Conservation (phyloP, 2,329 filamentous ascomycete genomes). For the Stachybotrys echinatus region DNA sequence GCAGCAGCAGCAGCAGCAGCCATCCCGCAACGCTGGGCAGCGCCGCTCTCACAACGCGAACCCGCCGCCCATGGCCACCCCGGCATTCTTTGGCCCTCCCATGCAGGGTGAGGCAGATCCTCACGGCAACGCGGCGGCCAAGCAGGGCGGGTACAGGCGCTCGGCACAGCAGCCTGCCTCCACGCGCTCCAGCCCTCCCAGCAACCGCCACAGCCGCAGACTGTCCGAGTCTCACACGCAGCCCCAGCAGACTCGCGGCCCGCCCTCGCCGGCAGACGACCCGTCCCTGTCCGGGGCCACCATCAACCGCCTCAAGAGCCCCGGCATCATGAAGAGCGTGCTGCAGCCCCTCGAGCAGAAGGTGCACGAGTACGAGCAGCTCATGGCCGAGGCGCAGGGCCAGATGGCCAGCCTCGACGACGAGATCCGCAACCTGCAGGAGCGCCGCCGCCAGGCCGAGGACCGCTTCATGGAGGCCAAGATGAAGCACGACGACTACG, state of each 20-base stretch:
- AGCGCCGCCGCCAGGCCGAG: conserved; percentile 33
- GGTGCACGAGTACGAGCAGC: conserved; percentile 34
- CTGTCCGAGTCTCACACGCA: neutral
- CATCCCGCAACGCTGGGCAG: neutral
- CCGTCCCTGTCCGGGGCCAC: conserved; percentile 11
- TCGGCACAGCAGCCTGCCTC: neutral
- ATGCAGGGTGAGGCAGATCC: neutral
- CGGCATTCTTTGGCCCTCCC: neutral
- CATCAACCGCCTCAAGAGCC: conserved; percentile 38
- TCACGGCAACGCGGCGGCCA: neutral
- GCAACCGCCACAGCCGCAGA: neutral
- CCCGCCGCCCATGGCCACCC: neutral
- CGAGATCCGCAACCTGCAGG: conserved; percentile 34
- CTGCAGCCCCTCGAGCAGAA: conserved; percentile 39
- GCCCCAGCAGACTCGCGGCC: neutral
- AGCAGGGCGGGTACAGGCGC: neutral
- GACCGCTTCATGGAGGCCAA: conserved; percentile 36
- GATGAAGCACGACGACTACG: conserved; percentile 38
- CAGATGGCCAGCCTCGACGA: conserved; percentile 37
- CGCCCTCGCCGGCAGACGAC: conserved; percentile 8
- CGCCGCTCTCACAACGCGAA: neutral
- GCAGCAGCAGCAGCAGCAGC: neutral
- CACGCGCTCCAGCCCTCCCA: neutral
- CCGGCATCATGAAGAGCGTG: conserved; percentile 35
- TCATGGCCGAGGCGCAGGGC: conserved; percentile 35